Percentiles rank a stretch among this genome's conserved stretches.
Evolutionary conservation across 1,139 yeast genomes (phyloP).

Genomic region (Wickerhamomyces sp.): DNA sequence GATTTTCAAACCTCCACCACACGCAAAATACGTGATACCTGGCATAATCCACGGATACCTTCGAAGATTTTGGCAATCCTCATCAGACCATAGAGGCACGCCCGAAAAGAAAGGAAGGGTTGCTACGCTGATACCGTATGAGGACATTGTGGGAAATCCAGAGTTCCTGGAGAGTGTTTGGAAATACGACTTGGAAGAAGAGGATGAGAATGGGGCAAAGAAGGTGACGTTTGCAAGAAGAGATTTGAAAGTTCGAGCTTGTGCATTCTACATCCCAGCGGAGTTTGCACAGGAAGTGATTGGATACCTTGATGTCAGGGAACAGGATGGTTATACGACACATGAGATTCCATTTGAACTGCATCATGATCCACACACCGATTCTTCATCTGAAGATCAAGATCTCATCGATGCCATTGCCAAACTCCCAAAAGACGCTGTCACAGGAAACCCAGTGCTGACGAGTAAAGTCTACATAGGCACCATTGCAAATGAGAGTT

Average conservation of each 20-base stretch:
- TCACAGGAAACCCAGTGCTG: conserved; percentile 37
- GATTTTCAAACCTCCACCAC: conserved; percentile 88
- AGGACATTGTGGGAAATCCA: conserved; percentile 40
- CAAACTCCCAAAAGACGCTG: conserved; percentile 25
- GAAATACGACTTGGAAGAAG: conserved; percentile 1
- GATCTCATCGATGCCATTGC: conserved; percentile 22
- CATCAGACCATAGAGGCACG: conserved; percentile 88
- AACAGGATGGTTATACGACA: conserved; percentile 81
- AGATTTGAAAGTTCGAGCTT: conserved; percentile 67
- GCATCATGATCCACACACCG: conserved; percentile 22
- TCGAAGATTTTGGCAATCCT: conserved; percentile 87
- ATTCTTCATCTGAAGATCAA: conserved; percentile 21
- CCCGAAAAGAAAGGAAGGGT: conserved; percentile 84
- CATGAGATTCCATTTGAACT: conserved; percentile 66
- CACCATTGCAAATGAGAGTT: conserved; percentile 72
- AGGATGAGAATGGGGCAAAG: neutral
- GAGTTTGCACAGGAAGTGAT: conserved; percentile 55
- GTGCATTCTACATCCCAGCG: conserved; percentile 77
- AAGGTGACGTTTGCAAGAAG: conserved; percentile 28
- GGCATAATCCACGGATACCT: conserved; percentile 75
- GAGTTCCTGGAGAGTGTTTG: conserved; percentile 42
- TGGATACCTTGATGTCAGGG: conserved; percentile 72
- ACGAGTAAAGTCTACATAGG: conserved; percentile 80
- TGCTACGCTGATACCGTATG: conserved; percentile 64
- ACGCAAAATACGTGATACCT: conserved; percentile 53